Evolutionary conservation across 2,329 filamentous ascomycete species (phyloP), one percentile per base, ranked within the genome.

Genomic region (Pseudogymnoascus sp.): DNA sequence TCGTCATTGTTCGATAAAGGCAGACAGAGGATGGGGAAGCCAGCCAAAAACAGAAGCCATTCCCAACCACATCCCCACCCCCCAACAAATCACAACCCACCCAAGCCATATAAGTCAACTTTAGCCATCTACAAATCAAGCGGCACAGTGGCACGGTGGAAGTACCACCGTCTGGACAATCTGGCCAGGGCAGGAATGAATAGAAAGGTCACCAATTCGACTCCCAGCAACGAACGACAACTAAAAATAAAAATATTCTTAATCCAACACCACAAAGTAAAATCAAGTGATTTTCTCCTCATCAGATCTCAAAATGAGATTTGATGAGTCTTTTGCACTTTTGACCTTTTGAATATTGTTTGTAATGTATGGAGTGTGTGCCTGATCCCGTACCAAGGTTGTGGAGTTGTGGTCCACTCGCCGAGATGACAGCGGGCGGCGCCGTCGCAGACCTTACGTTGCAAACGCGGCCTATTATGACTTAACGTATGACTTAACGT

Each of bases 101-200:
- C 46, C 9, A 31, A 53, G 19, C 46, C 2, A 31, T 31, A 53
- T 53, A 53, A 53, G 15, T 5, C n/a, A 31, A 53, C 15, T 31
- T 13, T 53, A 53, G 46, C 46, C 26, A 19, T 17, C 46, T 53
- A 31, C n/a, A 53, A 53, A 53, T 53, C n/a, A 53, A 53, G 46
- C 46, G 46, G 46, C 26, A 53, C 46, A 53, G 46, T 53, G 46
- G 46, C 46, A 26, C 46, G n/a, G 46, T 53, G 23, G 46, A 53
- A 53, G 46, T 19, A 53, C 46, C 46, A 31, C 26, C n/a, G 46
- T 53, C 46, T 53, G 46, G 46, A 53, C 46, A 53, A 53, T 53
- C 46, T 53, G 46, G 46, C 46, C 46, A 53, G 26, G 46, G 46
- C 46, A 53, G 46, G 46, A 53, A 53, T 53, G 46, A 53, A 53